These are phyloP conservation scores for Bryoerythrophyllum caledonicum DNA, from an alignment of 225 moss, liverwort and hornwort species.

Conservation along the genomic window DNA sequence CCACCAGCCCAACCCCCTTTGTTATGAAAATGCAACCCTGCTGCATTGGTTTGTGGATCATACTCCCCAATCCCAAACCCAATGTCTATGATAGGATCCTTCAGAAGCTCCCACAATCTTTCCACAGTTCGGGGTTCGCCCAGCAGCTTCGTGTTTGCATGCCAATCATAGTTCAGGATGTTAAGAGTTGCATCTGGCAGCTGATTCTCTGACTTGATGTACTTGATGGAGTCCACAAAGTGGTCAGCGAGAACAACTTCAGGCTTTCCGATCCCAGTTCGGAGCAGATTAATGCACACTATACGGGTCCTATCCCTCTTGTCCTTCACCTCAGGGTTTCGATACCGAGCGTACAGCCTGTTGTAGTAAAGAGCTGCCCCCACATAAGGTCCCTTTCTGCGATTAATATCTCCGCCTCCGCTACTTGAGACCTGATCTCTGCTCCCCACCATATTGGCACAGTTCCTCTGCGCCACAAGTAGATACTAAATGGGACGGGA, in stretches of 20 bases:
- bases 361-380: constrained; percentile 76
- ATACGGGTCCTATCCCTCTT: constrained; percentile 46
- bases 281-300: constrained; percentile 84
- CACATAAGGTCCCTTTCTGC: constrained; percentile 75
- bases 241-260: constrained; percentile 72
- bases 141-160: constrained; percentile 81
- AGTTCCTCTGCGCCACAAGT: constrained; percentile 98
- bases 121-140: constrained; percentile 87
- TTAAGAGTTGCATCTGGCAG: constrained; percentile 69
- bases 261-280: constrained; percentile 80
- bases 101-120: constrained; percentile 82
- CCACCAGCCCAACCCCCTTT: constrained; percentile 69
- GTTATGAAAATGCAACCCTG: constrained; percentile 52
- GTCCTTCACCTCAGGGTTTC: constrained; percentile 25
- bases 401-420: constrained; percentile 97
- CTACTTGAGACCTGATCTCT: constrained; percentile 90
- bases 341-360: constrained; percentile 72
- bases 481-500: constrained; percentile 85
- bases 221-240: constrained; percentile 65
- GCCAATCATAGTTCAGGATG: constrained; percentile 93
- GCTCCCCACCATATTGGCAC: constrained; percentile 99
- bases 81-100: constrained; percentile 69
- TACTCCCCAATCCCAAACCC: constrained; percentile 87
- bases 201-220: constrained; percentile 70
- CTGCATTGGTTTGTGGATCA: constrained; percentile 46